Evolutionary conservation across 305 asterid species (phyloP).

Genomic region (Solanum hybrid): DNA sequence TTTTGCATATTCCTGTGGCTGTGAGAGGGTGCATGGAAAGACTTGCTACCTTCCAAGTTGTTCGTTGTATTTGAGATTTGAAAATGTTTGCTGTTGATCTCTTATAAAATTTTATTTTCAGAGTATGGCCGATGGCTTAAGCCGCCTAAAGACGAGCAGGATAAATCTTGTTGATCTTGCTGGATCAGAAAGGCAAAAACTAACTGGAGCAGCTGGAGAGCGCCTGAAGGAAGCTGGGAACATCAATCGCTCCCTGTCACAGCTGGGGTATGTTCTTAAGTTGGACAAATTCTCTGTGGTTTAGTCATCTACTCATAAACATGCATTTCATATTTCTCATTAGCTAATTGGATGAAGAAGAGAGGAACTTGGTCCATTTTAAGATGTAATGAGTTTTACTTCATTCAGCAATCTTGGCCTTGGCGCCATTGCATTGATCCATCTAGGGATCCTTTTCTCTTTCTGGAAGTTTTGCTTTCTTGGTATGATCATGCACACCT

Average conservation of each 20-base stretch:
- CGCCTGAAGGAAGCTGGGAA: constrained; percentile 99
- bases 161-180: constrained; percentile 98
- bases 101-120: constrained; percentile 25
- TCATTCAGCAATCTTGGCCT: neutral
- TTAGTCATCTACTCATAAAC: neutral
- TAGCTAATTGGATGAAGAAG: neutral
- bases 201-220: constrained; percentile 99
- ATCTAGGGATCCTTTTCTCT: neutral
- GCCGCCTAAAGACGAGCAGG: constrained; percentile 74
- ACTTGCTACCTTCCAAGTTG: neutral
- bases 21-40: neutral
- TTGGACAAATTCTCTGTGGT: neutral
- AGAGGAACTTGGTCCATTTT: neutral
- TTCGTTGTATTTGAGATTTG: neutral
- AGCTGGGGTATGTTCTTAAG: constrained; percentile 66
- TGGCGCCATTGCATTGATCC: neutral
- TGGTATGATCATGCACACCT: neutral
- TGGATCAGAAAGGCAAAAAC: constrained; percentile 98
- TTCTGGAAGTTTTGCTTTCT: neutral
- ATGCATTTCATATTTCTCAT: neutral
- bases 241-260: constrained; percentile 95
- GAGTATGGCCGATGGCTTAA: constrained; percentile 80
- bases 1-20: neutral
- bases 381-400: neutral
- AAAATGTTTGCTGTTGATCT: neutral